These are phyloP conservation scores for Rhizopus stolonifer DNA, from an alignment of 371 early-diverging fungal species.

Conservation along the genomic window DNA sequence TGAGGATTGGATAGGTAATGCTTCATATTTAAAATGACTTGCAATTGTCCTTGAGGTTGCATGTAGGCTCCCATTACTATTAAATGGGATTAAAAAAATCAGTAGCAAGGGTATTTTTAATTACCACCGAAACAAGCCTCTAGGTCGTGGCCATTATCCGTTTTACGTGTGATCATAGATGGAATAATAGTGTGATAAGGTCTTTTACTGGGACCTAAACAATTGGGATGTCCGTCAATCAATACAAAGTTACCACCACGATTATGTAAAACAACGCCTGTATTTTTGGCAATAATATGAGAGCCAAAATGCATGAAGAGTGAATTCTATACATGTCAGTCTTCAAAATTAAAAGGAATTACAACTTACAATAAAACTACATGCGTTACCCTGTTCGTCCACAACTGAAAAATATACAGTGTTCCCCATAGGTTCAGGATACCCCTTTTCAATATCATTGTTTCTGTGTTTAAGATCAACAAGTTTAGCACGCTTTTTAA, in stretches of 20 bases:
- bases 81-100: not conserved
- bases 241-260: conserved; percentile 72
- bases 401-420: conserved; percentile 81
- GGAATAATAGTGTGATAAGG: conserved; percentile 88
- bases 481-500: conserved; percentile 55
- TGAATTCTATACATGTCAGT: conserved; percentile 43
- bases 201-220: conserved; percentile 72
- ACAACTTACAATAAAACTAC: conserved; percentile 71
- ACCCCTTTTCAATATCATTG: conserved; percentile 50
- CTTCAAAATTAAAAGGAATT: conserved; percentile 1
- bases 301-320: conserved; percentile 60
- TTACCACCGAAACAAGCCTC: conserved; percentile 56
- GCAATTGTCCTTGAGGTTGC: conserved; percentile 87
- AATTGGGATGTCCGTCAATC: conserved; percentile 64
- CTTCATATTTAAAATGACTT: conserved; percentile 72
- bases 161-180: conserved; percentile 58
- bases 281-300: conserved; percentile 56
- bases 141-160: conserved; percentile 37
- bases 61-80: conserved; percentile 60
- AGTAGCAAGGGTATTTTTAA: not conserved
- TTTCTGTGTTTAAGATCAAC: conserved; percentile 54
- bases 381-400: conserved; percentile 81
- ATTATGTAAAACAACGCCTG: conserved; percentile 76
- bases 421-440: conserved; percentile 62
- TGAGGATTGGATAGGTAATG: conserved; percentile 65